Percentiles rank a stretch among this genome's conserved stretches.
These are phyloP conservation scores for Pythium rhizo-oryzae DNA, from an alignment of 352 stramenopile species.

Conservation along the genomic window DNA sequence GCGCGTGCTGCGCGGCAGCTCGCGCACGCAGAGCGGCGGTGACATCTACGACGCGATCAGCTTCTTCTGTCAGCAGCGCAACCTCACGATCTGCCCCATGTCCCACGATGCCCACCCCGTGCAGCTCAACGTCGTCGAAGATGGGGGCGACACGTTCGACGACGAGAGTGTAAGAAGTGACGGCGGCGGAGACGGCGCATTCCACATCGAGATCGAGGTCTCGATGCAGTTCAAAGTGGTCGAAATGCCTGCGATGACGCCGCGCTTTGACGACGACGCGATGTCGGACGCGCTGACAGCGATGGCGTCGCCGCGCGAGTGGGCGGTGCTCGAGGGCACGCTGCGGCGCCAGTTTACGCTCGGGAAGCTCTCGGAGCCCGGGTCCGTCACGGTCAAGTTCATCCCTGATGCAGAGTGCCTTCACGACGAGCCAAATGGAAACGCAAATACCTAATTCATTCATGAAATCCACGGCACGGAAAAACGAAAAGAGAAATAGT, in stretches of 20 bases:
- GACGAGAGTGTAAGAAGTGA: not conserved
- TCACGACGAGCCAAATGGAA: not conserved
- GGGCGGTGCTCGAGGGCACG: slow-evolving; percentile 60
- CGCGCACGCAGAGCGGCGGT: slow-evolving; percentile 71
- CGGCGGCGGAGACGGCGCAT: slow-evolving; percentile 11
- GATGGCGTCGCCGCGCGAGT: slow-evolving; percentile 35
- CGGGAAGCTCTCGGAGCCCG: slow-evolving; percentile 51
- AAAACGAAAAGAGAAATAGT: not conserved
- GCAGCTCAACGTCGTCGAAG: slow-evolving; percentile 45
- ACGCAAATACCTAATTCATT: not conserved
- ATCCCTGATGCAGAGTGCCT: slow-evolving; percentile 20
- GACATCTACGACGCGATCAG: slow-evolving; percentile 86
- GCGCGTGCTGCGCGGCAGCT: slow-evolving; percentile 65
- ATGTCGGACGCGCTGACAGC: slow-evolving; percentile 1
- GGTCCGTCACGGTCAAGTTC: slow-evolving; percentile 49
- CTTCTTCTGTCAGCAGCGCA: slow-evolving; percentile 64
- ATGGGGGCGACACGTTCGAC: slow-evolving; percentile 3
- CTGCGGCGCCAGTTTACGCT: slow-evolving; percentile 61
- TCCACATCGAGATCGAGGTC: slow-evolving; percentile 64
- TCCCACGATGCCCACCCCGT: slow-evolving; percentile 67
- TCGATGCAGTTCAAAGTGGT: slow-evolving; percentile 81
- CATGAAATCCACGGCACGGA: not conserved
- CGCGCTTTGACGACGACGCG: not conserved
- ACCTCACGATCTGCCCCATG: slow-evolving; percentile 66
- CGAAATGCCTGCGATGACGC: slow-evolving; percentile 27